phyloP scores from a whole-genome alignment of 495 filamentous ascomycete species.

The Aspergillus hancockii region DNA sequence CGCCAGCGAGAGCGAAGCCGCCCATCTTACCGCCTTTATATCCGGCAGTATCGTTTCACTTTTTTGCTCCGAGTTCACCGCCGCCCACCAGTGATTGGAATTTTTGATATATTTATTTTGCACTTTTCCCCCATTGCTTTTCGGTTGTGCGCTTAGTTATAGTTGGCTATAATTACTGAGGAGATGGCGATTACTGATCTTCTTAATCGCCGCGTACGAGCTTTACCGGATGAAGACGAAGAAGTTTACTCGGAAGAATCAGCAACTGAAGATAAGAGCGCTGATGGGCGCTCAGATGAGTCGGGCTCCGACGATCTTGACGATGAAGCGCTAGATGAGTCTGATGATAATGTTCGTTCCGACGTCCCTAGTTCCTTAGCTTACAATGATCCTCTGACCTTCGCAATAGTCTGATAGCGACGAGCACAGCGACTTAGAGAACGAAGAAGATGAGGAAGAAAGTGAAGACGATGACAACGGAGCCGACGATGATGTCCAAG shows the following conservation, averaged over 20 bases:
- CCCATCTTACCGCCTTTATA: slow-evolving; percentile 17
- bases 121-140: not conserved
- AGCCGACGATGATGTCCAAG: slow-evolving; percentile 43
- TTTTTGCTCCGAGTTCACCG: slow-evolving; percentile 24
- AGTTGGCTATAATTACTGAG: not conserved
- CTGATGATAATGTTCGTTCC: slow-evolving; percentile 20
- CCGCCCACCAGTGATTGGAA: slow-evolving; percentile 2
- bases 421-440: slow-evolving; percentile 26
- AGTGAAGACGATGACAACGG: slow-evolving; percentile 23
- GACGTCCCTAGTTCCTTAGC: slow-evolving; percentile 17
- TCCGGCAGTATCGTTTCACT: slow-evolving; percentile 14
- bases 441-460: slow-evolving; percentile 9
- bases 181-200: slow-evolving; percentile 49
- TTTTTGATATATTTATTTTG: not conserved
- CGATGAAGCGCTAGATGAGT: slow-evolving; percentile 16
- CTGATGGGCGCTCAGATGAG: slow-evolving; percentile 26
- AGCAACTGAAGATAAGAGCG: slow-evolving; percentile 23
- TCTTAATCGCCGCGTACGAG: slow-evolving; percentile 61
- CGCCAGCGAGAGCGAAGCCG: slow-evolving; percentile 7
- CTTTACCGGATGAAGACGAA: slow-evolving; percentile 57
- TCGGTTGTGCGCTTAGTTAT: not conserved
- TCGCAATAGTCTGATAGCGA: slow-evolving; percentile 10
- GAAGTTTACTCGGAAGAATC: slow-evolving; percentile 40
- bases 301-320: slow-evolving; percentile 25
- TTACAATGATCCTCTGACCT: not conserved